Conservation (phyloP, 2,329 filamentous ascomycete species). For the Hypomyces rosellus region DNA sequence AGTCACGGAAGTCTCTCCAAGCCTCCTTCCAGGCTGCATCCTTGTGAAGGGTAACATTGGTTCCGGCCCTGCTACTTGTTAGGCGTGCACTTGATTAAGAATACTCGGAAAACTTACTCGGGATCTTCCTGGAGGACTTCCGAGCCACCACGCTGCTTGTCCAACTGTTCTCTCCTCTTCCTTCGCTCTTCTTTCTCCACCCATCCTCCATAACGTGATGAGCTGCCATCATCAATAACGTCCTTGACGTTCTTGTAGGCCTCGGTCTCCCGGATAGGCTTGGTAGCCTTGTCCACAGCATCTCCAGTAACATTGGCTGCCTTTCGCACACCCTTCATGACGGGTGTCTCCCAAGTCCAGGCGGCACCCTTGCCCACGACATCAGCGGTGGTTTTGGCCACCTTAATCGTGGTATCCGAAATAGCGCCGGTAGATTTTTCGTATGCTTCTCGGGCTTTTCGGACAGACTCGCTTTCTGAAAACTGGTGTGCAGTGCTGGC, state of each 20-base stretch:
- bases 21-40: conserved; percentile 96
- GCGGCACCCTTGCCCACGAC: conserved; percentile 84
- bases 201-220: conserved; percentile 93
- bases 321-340: conserved; percentile 84
- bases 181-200: conserved; percentile 90
- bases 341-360: conserved; percentile 95
- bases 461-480: conserved; percentile 84
- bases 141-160: conserved; percentile 49
- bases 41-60: conserved; percentile 92
- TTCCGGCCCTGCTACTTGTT: conserved; percentile 65
- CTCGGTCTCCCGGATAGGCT: conserved; percentile 89
- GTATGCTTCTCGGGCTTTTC: conserved; percentile 79
- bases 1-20: conserved; percentile 94
- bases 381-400: conserved; percentile 77
- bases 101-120: conserved; percentile 55
- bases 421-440: conserved; percentile 80
- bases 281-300: conserved; percentile 88
- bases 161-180: conserved; percentile 67
- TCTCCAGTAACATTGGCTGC: conserved; percentile 80
- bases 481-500: conserved; percentile 86
- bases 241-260: conserved; percentile 93
- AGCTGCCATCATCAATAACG: conserved; percentile 94
- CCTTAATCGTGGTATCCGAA: conserved; percentile 68
- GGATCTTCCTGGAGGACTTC: conserved; percentile 76
- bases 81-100: conserved; percentile 24